A percentile compares a stretch with the other conserved stretches of the same genome.
These are phyloP conservation scores for Fusarium algeriense DNA, from an alignment of 2,329 filamentous ascomycete species.

Conservation along the genomic window DNA sequence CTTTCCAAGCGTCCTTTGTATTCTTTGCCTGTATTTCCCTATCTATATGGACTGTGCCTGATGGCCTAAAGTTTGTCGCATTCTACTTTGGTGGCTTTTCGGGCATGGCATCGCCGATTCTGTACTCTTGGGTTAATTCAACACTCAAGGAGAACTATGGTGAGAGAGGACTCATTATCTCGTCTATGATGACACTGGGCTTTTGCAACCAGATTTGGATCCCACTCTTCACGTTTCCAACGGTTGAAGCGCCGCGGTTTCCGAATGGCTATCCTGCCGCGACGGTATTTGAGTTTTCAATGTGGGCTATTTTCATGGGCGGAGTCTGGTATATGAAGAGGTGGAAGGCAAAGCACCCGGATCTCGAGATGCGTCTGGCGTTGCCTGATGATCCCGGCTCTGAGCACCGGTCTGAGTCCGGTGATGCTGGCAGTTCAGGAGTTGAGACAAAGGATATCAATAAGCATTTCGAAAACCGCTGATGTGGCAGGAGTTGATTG, in stretches of 20 bases:
- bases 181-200: constrained; percentile 11
- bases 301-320: constrained; percentile 14
- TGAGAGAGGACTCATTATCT: constrained; percentile 2
- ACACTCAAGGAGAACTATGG: neutral
- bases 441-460: fast-evolving
- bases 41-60: neutral
- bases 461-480: neutral
- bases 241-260: neutral
- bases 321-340: constrained; percentile 13
- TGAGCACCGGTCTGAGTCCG: fast-evolving
- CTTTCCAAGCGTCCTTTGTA: constrained; percentile 1
- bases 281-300: neutral
- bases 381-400: fast-evolving
- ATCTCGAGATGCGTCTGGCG: neutral
- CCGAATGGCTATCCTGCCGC: neutral
- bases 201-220: constrained; percentile 20
- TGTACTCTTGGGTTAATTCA: neutral
- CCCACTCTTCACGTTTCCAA: neutral
- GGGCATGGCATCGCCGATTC: neutral
- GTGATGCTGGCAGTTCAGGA: fast-evolving
- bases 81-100: constrained; percentile 17
- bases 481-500: neutral
- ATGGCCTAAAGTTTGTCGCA: neutral
- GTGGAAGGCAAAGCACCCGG: neutral
- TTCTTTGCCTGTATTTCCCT: neutral